These are phyloP conservation scores for Botrytis pseudocinerea DNA, from an alignment of 2,329 filamentous ascomycete genomes.

Conservation along the genomic window DNA sequence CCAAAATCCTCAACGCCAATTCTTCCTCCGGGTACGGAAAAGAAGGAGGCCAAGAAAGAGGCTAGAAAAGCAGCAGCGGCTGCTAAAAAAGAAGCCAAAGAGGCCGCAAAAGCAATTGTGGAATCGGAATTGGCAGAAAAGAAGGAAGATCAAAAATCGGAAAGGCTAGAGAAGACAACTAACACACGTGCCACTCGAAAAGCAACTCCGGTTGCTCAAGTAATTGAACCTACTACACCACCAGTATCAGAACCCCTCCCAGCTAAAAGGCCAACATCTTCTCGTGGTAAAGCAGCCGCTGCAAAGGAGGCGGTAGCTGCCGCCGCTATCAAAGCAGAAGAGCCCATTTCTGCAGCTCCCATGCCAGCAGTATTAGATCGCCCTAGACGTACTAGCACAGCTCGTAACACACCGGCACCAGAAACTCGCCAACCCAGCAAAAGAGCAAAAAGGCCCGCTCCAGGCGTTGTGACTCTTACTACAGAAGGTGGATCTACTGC, in stretches of 20 bases:
- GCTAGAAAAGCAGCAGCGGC: constrained; percentile 12
- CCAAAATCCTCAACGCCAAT: constrained; percentile 43
- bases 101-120: constrained; percentile 11
- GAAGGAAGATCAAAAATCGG: constrained; percentile 15
- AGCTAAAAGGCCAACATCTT: constrained; percentile 38
- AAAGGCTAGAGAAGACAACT: constrained; percentile 15
- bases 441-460: constrained; percentile 68
- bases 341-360: constrained; percentile 27
- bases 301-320: constrained; percentile 34
- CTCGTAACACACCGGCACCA: constrained; percentile 45
- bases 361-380: constrained; percentile 36
- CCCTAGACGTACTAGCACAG: constrained; percentile 42
- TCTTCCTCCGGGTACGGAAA: constrained; percentile 37
- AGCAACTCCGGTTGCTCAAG: constrained; percentile 22
- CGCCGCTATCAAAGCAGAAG: constrained; percentile 29
- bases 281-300: constrained; percentile 38
- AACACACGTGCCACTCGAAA: constrained; percentile 22
- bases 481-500: constrained; percentile 49
- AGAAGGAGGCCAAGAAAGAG: constrained; percentile 35
- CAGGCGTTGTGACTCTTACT: constrained; percentile 62
- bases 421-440: constrained; percentile 52
- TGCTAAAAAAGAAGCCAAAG: constrained; percentile 13
- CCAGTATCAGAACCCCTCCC: constrained; percentile 30
- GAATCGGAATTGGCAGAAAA: constrained; percentile 13
- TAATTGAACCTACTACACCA: constrained; percentile 28